A percentile compares a stretch with the other conserved stretches of the same genome.
Evolutionary conservation across 192 early-diverging fungal species (phyloP).

Genomic region (Podila horticola): DNA sequence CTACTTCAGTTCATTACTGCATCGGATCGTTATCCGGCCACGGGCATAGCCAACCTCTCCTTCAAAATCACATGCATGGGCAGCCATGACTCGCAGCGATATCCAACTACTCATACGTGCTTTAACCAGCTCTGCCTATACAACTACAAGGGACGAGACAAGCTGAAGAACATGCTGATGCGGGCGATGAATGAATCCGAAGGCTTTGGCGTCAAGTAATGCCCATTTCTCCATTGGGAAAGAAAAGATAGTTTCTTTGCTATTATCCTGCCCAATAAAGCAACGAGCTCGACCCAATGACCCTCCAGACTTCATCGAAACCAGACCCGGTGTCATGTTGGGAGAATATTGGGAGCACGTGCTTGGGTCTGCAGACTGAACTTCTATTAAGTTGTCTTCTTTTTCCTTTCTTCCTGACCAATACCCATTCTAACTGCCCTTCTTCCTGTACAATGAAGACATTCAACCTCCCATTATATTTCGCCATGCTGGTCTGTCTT

Average conservation of each 20-base stretch:
- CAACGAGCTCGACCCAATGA: no score
- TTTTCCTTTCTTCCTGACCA: no score
- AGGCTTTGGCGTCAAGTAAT: conserved; percentile 78
- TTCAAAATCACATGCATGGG: conserved; percentile 81
- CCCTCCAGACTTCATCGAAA: no score
- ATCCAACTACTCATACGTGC: conserved; percentile 95
- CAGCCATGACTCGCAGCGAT: conserved; percentile 63
- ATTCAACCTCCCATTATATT: neutral
- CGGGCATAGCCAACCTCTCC: conserved; percentile 71
- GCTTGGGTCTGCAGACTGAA: no score
- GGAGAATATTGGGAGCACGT: no score
- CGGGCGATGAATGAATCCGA: conserved; percentile 83
- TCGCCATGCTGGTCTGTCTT: neutral
- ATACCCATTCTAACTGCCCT: no score
- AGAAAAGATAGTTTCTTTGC: neutral
- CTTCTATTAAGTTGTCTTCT: no score
- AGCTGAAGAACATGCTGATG: conserved; percentile 72
- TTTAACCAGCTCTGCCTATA: conserved; percentile 92
- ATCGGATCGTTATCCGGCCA: conserved; percentile 89
- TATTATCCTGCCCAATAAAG: neutral
- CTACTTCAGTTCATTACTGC: conserved; percentile 92
- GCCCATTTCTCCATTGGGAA: neutral
- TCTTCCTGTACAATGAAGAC: neutral
- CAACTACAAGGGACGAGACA: conserved; percentile 74
- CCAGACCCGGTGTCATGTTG: no score